These are phyloP conservation scores for Picea glauca DNA, from an alignment of 75 land plant species.

Conservation along the genomic window DNA sequence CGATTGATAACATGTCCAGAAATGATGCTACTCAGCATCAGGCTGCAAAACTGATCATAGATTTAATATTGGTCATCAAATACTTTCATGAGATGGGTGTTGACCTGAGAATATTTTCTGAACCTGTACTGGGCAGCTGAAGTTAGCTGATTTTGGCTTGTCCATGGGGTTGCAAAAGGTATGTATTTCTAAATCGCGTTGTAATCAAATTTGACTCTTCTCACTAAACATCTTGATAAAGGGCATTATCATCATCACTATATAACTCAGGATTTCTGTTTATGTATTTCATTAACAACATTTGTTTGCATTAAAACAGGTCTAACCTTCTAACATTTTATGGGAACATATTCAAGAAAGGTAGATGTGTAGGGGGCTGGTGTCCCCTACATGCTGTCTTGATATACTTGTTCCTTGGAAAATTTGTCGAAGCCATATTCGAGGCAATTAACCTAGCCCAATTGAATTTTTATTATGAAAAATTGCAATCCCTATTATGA, in stretches of 20 bases:
- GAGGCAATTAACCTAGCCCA: constrained; percentile 58
- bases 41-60: constrained; percentile 64
- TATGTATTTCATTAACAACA: not conserved
- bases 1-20: constrained; percentile 58
- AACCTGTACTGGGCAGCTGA: constrained; percentile 33
- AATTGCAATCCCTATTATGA: constrained; percentile 52
- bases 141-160: constrained; percentile 85
- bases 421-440: constrained; percentile 60
- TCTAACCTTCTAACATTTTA: constrained; percentile 53
- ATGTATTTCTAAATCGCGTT: not conserved
- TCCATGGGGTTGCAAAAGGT: constrained; percentile 65
- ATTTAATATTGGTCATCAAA: constrained; percentile 52
- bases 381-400: constrained; percentile 65
- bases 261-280: not conserved
- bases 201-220: too few species aligned
- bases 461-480: constrained; percentile 48
- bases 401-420: constrained; percentile 49
- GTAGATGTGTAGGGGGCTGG: constrained; percentile 86
- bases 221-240: not conserved
- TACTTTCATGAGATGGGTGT: constrained; percentile 88
- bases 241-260: not conserved
- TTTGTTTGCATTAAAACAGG: constrained; percentile 31
- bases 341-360: constrained; percentile 74
- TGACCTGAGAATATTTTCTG: constrained; percentile 81
- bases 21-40: constrained; percentile 45